phyloP scores from a whole-genome alignment of 2,329 filamentous ascomycete genomes.

The Fusarium tuaranense region DNA sequence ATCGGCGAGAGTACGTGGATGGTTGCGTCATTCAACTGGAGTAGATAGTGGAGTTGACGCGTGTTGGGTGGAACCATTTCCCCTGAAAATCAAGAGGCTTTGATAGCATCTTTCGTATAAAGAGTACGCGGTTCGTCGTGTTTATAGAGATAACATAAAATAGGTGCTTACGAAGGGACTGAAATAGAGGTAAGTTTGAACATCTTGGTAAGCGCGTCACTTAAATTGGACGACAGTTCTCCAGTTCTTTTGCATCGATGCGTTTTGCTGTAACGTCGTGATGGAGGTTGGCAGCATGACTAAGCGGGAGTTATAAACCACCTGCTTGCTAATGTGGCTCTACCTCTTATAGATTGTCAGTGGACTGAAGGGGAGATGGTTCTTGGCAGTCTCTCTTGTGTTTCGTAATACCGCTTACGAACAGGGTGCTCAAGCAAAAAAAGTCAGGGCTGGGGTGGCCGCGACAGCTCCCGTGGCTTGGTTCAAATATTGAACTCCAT shows the following conservation, averaged over 20 bases:
- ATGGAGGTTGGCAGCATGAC: background rate
- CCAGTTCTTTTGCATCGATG: background rate
- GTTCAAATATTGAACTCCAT: background rate
- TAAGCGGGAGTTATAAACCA: background rate
- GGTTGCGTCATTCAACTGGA: slow-evolving; percentile 4
- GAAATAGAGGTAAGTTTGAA: background rate
- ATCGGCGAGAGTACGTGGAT: slow-evolving; percentile 1
- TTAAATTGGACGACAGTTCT: background rate
- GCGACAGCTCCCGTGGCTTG: background rate
- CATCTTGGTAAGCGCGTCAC: background rate
- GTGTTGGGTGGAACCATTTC: slow-evolving; percentile 6
- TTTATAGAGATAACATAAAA: background rate
- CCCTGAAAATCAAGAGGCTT: background rate
- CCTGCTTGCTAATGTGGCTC: background rate
- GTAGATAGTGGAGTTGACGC: background rate
- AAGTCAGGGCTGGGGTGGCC: no score
- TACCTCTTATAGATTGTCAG: background rate
- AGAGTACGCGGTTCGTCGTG: background rate
- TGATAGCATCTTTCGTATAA: background rate
- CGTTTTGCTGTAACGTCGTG: background rate
- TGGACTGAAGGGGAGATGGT: background rate
- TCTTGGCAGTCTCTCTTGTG: background rate
- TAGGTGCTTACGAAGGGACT: background rate
- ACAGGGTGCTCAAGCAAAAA: no score
- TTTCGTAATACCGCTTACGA: background rate